Conservation (phyloP, 129 eudicot species). For the Flaveria bidentis region DNA sequence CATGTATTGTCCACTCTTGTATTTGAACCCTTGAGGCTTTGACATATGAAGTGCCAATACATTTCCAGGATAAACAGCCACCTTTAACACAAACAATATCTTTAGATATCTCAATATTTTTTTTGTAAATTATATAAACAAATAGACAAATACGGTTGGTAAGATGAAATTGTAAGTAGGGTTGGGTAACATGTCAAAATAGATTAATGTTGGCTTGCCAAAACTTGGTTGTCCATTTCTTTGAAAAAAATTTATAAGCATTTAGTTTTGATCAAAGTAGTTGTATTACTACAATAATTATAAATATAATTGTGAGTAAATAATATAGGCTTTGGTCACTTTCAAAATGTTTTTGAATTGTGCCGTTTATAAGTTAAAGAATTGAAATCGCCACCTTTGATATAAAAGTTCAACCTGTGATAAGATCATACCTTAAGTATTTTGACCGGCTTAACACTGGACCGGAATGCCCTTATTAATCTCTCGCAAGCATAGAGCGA, state of each 20-base stretch:
- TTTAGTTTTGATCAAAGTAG: not conserved
- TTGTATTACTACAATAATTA: no score
- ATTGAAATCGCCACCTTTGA: not conserved
- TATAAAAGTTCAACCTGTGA: not conserved
- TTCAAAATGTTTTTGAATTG: not conserved
- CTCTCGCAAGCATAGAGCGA: slow-evolving; percentile 69
- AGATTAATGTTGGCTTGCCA: not conserved
- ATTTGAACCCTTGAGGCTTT: slow-evolving; percentile 83
- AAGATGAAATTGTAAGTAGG: not conserved
- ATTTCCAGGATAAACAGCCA: slow-evolving; percentile 7
- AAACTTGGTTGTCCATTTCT: not conserved
- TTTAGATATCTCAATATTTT: not conserved
- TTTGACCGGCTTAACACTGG: slow-evolving; percentile 70
- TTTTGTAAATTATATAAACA: not conserved
- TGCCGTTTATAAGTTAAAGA: not conserved
- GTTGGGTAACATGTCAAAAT: slow-evolving; percentile 15
- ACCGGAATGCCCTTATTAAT: slow-evolving; percentile 66
- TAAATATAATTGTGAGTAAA: no score
- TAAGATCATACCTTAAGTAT: slow-evolving; percentile 61
- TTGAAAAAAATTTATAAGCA: no score
- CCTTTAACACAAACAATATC: not conserved
- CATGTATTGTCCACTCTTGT: slow-evolving; percentile 98
- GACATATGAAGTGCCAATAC: slow-evolving; percentile 32
- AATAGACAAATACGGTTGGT: not conserved
- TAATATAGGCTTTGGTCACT: not conserved